Percentiles rank a stretch among this genome's conserved stretches.
Evolutionary conservation across 257 asterid species (phyloP).

Genomic region (Leonotis leonurus): DNA sequence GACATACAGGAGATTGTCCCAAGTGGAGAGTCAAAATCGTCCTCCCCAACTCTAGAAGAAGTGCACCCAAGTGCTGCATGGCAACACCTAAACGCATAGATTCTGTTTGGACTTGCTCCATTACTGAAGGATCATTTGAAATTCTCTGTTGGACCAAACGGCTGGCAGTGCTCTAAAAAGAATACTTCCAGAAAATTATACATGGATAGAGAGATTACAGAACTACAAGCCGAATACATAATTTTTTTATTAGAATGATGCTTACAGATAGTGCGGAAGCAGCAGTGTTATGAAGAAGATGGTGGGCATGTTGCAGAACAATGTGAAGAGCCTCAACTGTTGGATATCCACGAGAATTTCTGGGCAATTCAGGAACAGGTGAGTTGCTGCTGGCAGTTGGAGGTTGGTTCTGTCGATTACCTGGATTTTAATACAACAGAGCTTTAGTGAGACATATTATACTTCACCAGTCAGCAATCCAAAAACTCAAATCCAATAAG

Average conservation of each 20-base stretch:
- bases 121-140: conserved; percentile 47
- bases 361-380: conserved; percentile 43
- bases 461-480: conserved; percentile 4
- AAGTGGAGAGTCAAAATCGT: conserved; percentile 69
- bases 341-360: conserved; percentile 49
- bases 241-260: background rate
- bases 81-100: conserved; percentile 59
- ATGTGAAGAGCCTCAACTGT: conserved; percentile 61
- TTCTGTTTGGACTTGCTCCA: conserved; percentile 69
- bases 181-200: conserved; percentile 40
- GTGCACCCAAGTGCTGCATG: conserved; percentile 89
- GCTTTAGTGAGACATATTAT: background rate
- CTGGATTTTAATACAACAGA: conserved; percentile 24
- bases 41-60: conserved; percentile 84
- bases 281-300: conserved; percentile 56
- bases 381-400: conserved; percentile 27
- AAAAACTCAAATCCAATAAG: conserved; percentile 6
- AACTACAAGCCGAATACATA: background rate
- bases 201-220: too few relatives aligned
- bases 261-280: conserved; percentile 75
- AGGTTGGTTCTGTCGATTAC: conserved; percentile 44
- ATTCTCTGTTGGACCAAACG: conserved; percentile 59
- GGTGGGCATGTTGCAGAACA: conserved; percentile 54
- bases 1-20: conserved; percentile 75
- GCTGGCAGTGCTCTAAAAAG: conserved; percentile 58